Base-by-base conservation (phyloP, 495 filamentous ascomycete species). In the Talaromyces wortmannii region DNA sequence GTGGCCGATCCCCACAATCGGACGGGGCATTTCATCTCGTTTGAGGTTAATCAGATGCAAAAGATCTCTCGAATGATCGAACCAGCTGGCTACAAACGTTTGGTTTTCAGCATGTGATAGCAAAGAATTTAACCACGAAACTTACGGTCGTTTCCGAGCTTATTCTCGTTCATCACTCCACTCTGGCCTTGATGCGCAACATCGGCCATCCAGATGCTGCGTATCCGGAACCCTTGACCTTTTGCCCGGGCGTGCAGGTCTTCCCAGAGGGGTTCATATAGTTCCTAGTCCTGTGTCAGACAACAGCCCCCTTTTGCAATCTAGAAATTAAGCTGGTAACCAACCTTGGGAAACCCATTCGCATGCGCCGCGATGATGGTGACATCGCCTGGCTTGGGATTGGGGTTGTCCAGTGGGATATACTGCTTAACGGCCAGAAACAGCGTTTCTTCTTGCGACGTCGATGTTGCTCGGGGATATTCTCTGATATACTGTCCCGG, bases 1-100 rank as follows among this genome's bases (percentile, higher is more conserved):
- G 70, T 98, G 94, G 17, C 94, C 94, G 4, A 98, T 66, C 31
- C 92, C 94, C 55, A 97, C 71, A n/a, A 97, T 70, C 5, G 94
- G 92, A 10, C 89, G 86, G 4, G 88, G 84, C 89, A 97, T 95
- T 55, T 89, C 69, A 7, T 77, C 69, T 31, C 90, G 88, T 70
- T 96, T 92, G 45, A 81, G 74, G 69, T 96, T 97, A 70, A 94
- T 78, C 63, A 96, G 78, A 60, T 90, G 82, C n/a, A 95, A 78
- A 10, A 97, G 79, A 69, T 98, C 94, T 48, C 94, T 81, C 15
- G 89, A 69, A 68, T 95, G 84, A 70, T 98, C 94, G 49, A 83
- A 77, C 94, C 94, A 98, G 59, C 76, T 83, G 7, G 89, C 85
- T 88, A 60, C 62, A 62, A 54, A 50, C 6, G 29, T 17, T 54